A percentile compares a stretch with the other conserved stretches of the same genome.
These are phyloP conservation scores for Eucalyptus pumila DNA, from an alignment of 345 rosid genomes.

Conservation along the genomic window DNA sequence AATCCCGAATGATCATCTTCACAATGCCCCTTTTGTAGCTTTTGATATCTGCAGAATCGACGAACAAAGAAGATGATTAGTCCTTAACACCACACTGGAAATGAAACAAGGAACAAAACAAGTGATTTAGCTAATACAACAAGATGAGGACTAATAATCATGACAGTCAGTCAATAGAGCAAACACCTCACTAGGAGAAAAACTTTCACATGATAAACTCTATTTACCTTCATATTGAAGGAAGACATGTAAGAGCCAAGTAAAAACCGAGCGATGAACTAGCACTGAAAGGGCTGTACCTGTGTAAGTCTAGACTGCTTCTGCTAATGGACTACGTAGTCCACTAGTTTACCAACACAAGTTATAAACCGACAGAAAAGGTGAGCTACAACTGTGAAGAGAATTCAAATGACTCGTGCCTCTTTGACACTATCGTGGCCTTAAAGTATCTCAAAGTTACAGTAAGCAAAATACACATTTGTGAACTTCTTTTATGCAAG, in stretches of 20 bases:
- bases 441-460: not conserved
- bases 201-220: not conserved
- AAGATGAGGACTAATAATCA: not conserved
- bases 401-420: not conserved
- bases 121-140: not conserved
- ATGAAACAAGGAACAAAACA: not conserved
- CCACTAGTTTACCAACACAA: not conserved
- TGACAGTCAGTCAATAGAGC: not conserved
- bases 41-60: slow-evolving; percentile 45
- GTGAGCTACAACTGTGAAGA: not conserved
- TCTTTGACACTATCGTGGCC: not conserved
- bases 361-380: not conserved
- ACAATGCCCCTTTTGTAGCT: slow-evolving; percentile 37
- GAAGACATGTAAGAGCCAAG: not conserved
- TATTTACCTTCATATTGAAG: not conserved
- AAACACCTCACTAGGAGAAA: not conserved
- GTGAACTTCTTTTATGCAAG: not conserved
- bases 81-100: not conserved
- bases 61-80: not conserved
- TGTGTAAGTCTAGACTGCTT: not conserved
- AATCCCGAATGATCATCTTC: slow-evolving; percentile 13
- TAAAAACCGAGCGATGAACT: not conserved
- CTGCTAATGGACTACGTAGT: not conserved
- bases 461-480: not conserved
- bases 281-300: not conserved